phyloP scores from a whole-genome alignment of 331 rosid genomes.

The Quercus tomentella region DNA sequence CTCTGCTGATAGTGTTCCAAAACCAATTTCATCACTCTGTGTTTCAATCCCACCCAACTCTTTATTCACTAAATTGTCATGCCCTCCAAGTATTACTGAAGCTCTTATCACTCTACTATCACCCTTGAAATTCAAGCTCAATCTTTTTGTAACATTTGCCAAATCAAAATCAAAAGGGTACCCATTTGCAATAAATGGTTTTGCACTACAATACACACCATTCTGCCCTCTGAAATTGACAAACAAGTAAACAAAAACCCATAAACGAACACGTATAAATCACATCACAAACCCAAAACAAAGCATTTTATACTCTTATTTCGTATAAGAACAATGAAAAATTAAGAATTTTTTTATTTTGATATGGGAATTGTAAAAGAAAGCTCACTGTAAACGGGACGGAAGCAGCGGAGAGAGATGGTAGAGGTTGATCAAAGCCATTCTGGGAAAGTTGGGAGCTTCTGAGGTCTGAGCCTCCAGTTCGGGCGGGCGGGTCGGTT shows the following conservation, averaged over 20 bases:
- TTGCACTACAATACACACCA: not conserved
- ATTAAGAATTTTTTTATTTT: not conserved
- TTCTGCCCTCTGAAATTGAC: constrained; percentile 6
- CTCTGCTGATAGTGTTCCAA: constrained; percentile 24
- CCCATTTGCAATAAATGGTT: not conserved
- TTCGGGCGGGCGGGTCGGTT: too few species aligned
- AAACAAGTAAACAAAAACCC: not conserved
- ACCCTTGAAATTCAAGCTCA: not conserved
- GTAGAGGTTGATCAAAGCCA: constrained; percentile 28
- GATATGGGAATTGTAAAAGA: not conserved
- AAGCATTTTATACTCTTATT: not conserved
- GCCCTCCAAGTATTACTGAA: constrained; percentile 19
- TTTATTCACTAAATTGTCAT: not conserved
- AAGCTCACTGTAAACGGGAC: constrained; percentile 23
- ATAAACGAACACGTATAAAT: not conserved
- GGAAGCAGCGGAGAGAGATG: constrained; percentile 12
- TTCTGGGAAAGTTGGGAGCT: not conserved
- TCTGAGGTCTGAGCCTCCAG: not conserved
- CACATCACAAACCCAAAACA: not conserved
- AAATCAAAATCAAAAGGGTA: not conserved
- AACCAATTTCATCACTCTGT: constrained; percentile 13
- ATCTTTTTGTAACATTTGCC: not conserved
- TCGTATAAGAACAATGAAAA: not conserved
- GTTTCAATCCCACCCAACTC: constrained; percentile 7
- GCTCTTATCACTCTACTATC: constrained; percentile 16